Evolutionary conservation across 106 monocot species (phyloP), one percentile per base, ranked within the genome.

Genomic region (Gastrodia elata): DNA sequence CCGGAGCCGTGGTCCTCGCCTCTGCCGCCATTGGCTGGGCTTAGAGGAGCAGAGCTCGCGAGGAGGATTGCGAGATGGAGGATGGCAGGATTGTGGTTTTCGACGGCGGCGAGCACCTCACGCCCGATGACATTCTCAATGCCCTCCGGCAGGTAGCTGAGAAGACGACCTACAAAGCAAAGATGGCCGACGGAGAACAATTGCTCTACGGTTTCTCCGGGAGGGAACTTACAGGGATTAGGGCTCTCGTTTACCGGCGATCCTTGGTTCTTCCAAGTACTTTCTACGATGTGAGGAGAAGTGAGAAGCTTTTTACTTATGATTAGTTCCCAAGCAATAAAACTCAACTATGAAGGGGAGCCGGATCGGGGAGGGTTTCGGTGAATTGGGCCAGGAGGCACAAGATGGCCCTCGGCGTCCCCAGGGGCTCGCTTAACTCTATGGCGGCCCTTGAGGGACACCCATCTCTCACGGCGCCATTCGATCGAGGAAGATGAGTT

Each of bases 131-230:
- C 38, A 86, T 96, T 44, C 82, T 96, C 13, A 96, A 96, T 39
- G 92, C 92, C 0, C 89, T 89, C 13, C 87, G 92, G 20, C 96
- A 96, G 74, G 92, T 92, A 39, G 84, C 90, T 68, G 89, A 92
- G 89, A 96, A 96, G 86, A 86, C 89, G 13, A 86, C 75, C 77
- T 96, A 96, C 83, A 96, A 96, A 82, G 96, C 96, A 15, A 96
- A 88, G 84, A 83, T 96, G 13, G 80, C 79, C 2, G 84, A 89
- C 34, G 95, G 96, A 0, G 90, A 87, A 82, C 77, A 39, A 92
- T 96, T 64, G 81, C 83, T 4, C 73, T 96, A 49, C 74, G 96
- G 39, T 74, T 92, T 22, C 79, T 96, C 28, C 72, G 96, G 16
- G 96, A 92, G 64, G 92, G 92, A 7, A 86, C 89, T 75, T 87